These are phyloP conservation scores for Aspergillus sp. DNA, from an alignment of 2,329 filamentous ascomycete genomes.

Conservation along the genomic window DNA sequence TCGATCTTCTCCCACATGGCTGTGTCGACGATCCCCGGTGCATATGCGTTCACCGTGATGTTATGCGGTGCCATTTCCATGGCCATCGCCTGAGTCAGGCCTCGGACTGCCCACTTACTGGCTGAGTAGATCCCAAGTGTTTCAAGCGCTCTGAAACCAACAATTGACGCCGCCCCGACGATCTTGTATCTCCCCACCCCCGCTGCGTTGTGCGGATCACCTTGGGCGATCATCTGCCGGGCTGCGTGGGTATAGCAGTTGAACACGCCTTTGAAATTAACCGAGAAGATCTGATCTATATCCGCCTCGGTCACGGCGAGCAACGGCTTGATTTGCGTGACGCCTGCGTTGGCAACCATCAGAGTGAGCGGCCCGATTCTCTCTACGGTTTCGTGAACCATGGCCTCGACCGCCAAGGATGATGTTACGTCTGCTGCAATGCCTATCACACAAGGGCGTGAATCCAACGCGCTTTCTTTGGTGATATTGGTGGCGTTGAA, in stretches of 20 bases:
- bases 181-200: constrained; percentile 40
- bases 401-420: constrained; percentile 46
- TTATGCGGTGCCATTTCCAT: constrained; percentile 61
- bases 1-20: constrained; percentile 68
- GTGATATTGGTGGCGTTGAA: constrained; percentile 8
- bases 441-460: constrained; percentile 38
- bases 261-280: constrained; percentile 63
- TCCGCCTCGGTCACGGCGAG: constrained; percentile 56
- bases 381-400: constrained; percentile 50
- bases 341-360: constrained; percentile 60
- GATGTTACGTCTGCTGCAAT: constrained; percentile 60
- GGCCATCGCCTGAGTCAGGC: constrained; percentile 61
- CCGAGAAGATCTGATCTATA: constrained; percentile 55
- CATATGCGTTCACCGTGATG: constrained; percentile 65
- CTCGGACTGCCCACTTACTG: constrained; percentile 63
- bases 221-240: constrained; percentile 61
- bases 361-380: constrained; percentile 49
- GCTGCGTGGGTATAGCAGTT: constrained; percentile 62
- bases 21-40: constrained; percentile 63
- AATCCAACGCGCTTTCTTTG: not conserved
- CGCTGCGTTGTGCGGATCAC: constrained; percentile 29
- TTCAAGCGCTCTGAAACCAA: constrained; percentile 56
- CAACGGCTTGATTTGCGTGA: constrained; percentile 53
- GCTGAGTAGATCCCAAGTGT: constrained; percentile 60
- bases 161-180: constrained; percentile 52